phyloP scores from a whole-genome alignment of 2,329 filamentous ascomycete genomes.

The Blastomyces parvus region DNA sequence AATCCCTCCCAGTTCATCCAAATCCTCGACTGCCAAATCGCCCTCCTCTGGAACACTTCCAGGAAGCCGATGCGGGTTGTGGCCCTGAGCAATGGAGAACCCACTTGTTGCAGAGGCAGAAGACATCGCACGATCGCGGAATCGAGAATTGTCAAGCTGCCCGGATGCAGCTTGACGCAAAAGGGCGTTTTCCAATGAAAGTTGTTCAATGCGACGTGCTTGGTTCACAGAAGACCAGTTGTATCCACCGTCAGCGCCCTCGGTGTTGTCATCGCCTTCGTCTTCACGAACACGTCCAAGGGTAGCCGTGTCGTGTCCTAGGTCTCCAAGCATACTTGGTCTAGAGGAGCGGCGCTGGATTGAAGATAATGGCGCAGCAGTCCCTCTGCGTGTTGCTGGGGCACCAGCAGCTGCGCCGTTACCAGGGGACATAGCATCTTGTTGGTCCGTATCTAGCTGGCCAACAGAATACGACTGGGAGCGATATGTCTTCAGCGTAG shows the following conservation, averaged over 20 bases:
- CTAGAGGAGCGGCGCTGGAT: constrained; percentile 72
- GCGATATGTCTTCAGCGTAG: constrained; percentile 83
- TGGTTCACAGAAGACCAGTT: constrained; percentile 34
- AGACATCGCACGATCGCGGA: constrained; percentile 35
- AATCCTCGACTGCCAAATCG: constrained; percentile 37
- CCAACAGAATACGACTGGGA: constrained; percentile 96
- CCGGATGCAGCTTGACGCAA: constrained; percentile 36
- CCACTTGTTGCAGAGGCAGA: constrained; percentile 29
- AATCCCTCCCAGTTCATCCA: constrained; percentile 35
- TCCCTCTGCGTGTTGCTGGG: constrained; percentile 28
- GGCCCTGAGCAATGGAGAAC: constrained; percentile 24
- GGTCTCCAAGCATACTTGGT: constrained; percentile 38
- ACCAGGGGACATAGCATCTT: constrained; percentile 26
- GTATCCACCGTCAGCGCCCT: constrained; percentile 31
- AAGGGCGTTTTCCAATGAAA: constrained; percentile 40
- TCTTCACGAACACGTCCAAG: constrained; percentile 42
- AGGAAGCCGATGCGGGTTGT: constrained; percentile 32
- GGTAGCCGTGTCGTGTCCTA: constrained; percentile 38
- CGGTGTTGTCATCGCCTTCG: constrained; percentile 36
- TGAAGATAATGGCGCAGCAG: constrained; percentile 49
- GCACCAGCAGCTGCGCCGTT: constrained; percentile 24
- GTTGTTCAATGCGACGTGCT: constrained; percentile 36
- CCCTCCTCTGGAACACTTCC: constrained; percentile 36
- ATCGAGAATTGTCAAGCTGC: constrained; percentile 28
- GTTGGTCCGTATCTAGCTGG: constrained; percentile 63